These are phyloP conservation scores for Pisolithus microcarpus DNA, from an alignment of 768 basidiomycete species.

Conservation along the genomic window DNA sequence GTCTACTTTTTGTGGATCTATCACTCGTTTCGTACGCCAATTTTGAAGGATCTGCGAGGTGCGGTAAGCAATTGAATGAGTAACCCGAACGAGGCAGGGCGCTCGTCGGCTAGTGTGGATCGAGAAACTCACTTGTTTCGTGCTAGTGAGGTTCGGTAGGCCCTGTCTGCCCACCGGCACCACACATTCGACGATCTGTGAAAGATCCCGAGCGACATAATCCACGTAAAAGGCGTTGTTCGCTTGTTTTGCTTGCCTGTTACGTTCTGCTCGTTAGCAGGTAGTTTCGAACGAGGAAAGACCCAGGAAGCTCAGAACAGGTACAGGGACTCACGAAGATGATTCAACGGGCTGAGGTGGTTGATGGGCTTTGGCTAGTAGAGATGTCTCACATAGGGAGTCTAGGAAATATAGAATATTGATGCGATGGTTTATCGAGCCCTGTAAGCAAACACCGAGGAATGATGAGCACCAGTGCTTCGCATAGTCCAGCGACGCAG, in stretches of 20 bases:
- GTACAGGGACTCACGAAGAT: constrained; percentile 14
- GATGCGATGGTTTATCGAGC: constrained; percentile 84
- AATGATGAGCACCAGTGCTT: not conserved
- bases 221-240: constrained; percentile 61
- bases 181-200: constrained; percentile 72
- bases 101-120: too few relatives aligned
- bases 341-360: constrained; percentile 19
- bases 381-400: constrained; percentile 73
- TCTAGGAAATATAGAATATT: constrained; percentile 91
- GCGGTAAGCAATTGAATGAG: not conserved
- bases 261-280: constrained; percentile 15
- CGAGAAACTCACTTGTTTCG: constrained; percentile 60
- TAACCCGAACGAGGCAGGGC: too few relatives aligned
- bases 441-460: constrained; percentile 35
- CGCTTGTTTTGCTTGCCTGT: constrained; percentile 30
- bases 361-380: constrained; percentile 55
- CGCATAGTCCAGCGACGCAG: too few relatives aligned
- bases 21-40: constrained; percentile 79
- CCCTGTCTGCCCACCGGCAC: constrained; percentile 87
- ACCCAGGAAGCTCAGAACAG: not conserved
- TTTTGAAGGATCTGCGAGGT: constrained; percentile 73
- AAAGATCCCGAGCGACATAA: constrained; percentile 71
- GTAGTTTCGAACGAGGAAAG: not conserved
- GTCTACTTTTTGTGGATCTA: constrained; percentile 75
- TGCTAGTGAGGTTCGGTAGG: constrained; percentile 78